Conservation (phyloP, 75 land plant species). For the Cunninghamia lanceolata region DNA sequence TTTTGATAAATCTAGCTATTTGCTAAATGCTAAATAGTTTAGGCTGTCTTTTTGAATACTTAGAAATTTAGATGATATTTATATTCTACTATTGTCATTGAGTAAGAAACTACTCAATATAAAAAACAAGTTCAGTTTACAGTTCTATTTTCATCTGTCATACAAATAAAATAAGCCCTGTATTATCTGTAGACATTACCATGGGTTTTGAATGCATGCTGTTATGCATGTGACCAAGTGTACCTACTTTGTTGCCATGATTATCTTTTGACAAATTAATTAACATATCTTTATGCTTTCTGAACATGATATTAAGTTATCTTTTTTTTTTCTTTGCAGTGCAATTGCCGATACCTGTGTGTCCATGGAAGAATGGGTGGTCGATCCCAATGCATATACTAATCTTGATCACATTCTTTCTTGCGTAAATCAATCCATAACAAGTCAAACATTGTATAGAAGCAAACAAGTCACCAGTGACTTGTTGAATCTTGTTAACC, state of each 20-base stretch:
- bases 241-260: not conserved
- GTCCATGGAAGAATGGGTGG: constrained; percentile 84
- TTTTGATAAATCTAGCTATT: not conserved
- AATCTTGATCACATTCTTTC: constrained; percentile 67
- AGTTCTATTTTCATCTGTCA: too few species aligned
- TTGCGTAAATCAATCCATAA: constrained; percentile 61
- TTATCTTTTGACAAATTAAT: not conserved
- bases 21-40: not conserved
- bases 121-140: not conserved
- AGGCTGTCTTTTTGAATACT: not conserved
- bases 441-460: constrained; percentile 48
- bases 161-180: not conserved
- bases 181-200: not conserved
- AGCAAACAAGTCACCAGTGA: constrained; percentile 51
- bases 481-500: constrained; percentile 46
- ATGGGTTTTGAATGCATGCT: not conserved
- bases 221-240: not conserved
- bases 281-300: not conserved
- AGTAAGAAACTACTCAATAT: not conserved
- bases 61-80: not conserved
- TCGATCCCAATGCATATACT: constrained; percentile 60
- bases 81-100: not conserved
- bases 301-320: not conserved
- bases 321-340: constrained; percentile 29
- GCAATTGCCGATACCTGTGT: constrained; percentile 79